Evolutionary conservation across 495 filamentous ascomycete genomes (phyloP), one percentile per base, ranked within the genome.

Genomic region (Aspergillus wentii): DNA sequence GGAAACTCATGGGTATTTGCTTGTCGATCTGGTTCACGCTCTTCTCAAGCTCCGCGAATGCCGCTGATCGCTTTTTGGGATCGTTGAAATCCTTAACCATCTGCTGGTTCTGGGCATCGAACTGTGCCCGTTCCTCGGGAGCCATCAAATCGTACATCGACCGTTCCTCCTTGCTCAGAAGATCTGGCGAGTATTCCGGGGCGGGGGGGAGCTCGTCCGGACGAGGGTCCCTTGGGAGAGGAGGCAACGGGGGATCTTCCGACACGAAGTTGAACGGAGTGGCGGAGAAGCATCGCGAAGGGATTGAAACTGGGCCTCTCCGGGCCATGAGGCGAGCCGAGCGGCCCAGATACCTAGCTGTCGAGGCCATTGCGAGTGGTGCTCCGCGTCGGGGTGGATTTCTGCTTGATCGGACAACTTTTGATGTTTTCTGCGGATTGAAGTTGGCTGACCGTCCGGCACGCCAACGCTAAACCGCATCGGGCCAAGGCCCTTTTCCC

Each of bases 81-180:
- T 69, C 51, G 47, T 71, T 71, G 45, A 57, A 71, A 21, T 67
- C 52, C 35, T 55, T 57, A 14, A 67, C 61, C 13, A 61, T 31
- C 13, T 43, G 47, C 32, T 45, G 53, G 36, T 66, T 66, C 39
- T 62, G 56, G 19, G 52, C 56, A 41, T 71, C 64, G 29, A 71
- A 77, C 13, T 61, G 44, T 17, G 47, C 43, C 19, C 61, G 62
- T 21, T 77, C 69, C 33, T 73, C 62, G 2, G 65, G 63, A 5
- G 71, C 57, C 44, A 77, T 43, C 48, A 67, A 46, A 27, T 74
- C 59, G 41, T 75, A 78, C 54, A 61, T 56, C 5, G 62, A 62
- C 21, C 64, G 68, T 27, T 68, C 62, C 33, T 69, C 62, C 13
- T 61, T 42, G 30, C 40, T 53, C 22, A 78, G 52, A 7, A 49